Evolutionary conservation across 345 rosid genomes (phyloP), one percentile per base, ranked within the genome.

Genomic region (Cardamine occulta): DNA sequence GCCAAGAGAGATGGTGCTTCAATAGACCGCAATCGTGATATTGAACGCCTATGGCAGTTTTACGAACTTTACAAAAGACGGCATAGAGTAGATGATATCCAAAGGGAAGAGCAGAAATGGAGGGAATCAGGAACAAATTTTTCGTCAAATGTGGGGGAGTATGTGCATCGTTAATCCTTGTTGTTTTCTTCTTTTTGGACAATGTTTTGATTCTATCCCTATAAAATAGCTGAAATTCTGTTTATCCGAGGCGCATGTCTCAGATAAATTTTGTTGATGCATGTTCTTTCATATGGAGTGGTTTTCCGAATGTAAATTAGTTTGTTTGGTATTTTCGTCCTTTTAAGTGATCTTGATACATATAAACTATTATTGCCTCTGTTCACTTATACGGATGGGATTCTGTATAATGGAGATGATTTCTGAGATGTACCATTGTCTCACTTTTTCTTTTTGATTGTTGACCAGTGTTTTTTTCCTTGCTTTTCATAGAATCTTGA

Each of bases 71-170:
- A 89, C 71, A 95, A 89, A 82, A 86, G 85, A 68, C 84, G 81
- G 14, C 84, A 92, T 80, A 83, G 85, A 77, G 94, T 90, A 28
- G 99, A 95, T 80, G 98, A 90, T 81, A 85, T 95, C 61, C 96
- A 88, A 79, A 87, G 86, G 68, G 93, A 89, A 76, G 97, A 88
- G 67, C 88, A 95, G 68, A 85, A 77, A 71, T 81, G 81, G 89
- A 83, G 88, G 71, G 99, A 92, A 83, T 89, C 96, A 66, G 93
- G 96, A 83, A 84, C 85, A 45, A 60, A 40, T 54, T 88, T 84
- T 77, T 82, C 91, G 69, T 72, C 96, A 58, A 90, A 84, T 80
- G 82, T 92, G 28, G 97, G 89, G 77, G 88, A 88, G 98, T 95
- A 92, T 82, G 98, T 56, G 55, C 64, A 63, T 66, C 35, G 69